Percentiles rank a stretch among this genome's conserved stretches.
Evolutionary conservation across 331 rosid species (phyloP).

Genomic region (Rosa hybrid): DNA sequence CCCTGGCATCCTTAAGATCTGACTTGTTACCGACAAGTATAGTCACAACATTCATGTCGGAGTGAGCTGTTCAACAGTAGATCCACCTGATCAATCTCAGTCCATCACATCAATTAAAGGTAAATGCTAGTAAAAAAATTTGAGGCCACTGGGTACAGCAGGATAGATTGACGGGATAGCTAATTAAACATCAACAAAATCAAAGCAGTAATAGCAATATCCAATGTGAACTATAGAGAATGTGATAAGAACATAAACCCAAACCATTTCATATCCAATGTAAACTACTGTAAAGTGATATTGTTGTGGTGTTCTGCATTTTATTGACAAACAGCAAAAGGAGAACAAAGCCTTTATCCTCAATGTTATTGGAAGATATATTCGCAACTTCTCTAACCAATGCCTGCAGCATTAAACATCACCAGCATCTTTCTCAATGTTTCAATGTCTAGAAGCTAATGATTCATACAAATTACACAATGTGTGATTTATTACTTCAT

Average conservation of each 20-base stretch:
- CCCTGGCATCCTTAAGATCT: slow-evolving; percentile 91
- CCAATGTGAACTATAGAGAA: background rate
- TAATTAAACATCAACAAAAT: background rate
- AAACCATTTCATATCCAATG: background rate
- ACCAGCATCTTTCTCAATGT: background rate
- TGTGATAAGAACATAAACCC: background rate
- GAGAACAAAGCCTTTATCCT: background rate
- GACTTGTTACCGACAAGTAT: slow-evolving; percentile 95
- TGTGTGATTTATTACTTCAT: background rate
- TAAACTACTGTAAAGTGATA: background rate
- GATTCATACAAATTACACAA: background rate
- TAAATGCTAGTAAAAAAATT: slow-evolving; percentile 22
- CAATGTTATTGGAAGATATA: background rate
- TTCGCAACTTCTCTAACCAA: background rate
- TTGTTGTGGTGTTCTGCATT: background rate
- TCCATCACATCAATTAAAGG: slow-evolving; percentile 31
- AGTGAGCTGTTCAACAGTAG: slow-evolving; percentile 77
- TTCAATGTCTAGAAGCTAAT: background rate
- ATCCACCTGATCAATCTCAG: slow-evolving; percentile 46
- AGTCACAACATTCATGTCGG: slow-evolving; percentile 91
- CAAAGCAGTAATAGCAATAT: background rate
- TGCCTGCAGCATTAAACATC: slow-evolving; percentile 1
- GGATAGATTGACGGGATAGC: background rate
- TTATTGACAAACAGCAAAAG: background rate
- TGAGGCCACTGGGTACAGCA: slow-evolving; percentile 9